Evolutionary conservation across 2,329 filamentous ascomycete species (phyloP).

Genomic region (Stemphylium beticola): DNA sequence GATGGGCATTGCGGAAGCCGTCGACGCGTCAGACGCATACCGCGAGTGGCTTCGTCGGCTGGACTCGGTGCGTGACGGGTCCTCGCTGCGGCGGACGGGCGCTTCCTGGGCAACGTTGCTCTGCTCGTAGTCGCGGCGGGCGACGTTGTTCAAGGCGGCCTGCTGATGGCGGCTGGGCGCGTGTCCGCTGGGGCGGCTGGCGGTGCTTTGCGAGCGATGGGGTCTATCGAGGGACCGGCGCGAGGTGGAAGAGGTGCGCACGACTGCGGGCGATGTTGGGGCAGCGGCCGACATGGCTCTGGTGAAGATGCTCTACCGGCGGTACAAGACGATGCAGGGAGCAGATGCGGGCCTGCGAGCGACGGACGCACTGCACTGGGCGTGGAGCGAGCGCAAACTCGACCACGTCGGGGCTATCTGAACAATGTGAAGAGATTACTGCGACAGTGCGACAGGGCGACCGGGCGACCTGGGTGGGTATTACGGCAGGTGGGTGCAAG

Average conservation of each 20-base stretch:
- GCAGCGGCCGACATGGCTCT: constrained; percentile 48
- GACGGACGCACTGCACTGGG: constrained; percentile 28
- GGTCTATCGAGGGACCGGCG: constrained; percentile 43
- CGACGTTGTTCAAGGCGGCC: constrained; percentile 57
- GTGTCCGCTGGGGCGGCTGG: constrained; percentile 36
- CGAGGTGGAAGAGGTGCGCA: constrained; percentile 41
- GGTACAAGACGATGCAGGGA: constrained; percentile 31
- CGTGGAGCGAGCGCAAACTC: constrained; percentile 20
- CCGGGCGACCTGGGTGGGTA: not conserved
- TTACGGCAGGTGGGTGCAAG: constrained; percentile 8
- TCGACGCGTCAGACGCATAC: constrained; percentile 54
- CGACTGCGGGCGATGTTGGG: constrained; percentile 53
- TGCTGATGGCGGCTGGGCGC: constrained; percentile 49
- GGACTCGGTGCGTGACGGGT: constrained; percentile 63
- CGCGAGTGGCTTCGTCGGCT: constrained; percentile 56
- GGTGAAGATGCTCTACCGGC: constrained; percentile 24
- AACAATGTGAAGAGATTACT: constrained; percentile 16
- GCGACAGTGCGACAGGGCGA: not conserved
- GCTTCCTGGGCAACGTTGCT: constrained; percentile 66
- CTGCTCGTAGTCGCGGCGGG: constrained; percentile 76
- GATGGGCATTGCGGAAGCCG: constrained; percentile 45
- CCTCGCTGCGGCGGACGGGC: constrained; percentile 66
- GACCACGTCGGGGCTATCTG: constrained; percentile 19
- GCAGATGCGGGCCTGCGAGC: constrained; percentile 23
- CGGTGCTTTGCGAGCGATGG: constrained; percentile 47